A percentile compares a stretch with the other conserved stretches of the same genome.
phyloP scores from a whole-genome alignment of 1,284 basidiomycete genomes.

The Ustilago trichophora region DNA sequence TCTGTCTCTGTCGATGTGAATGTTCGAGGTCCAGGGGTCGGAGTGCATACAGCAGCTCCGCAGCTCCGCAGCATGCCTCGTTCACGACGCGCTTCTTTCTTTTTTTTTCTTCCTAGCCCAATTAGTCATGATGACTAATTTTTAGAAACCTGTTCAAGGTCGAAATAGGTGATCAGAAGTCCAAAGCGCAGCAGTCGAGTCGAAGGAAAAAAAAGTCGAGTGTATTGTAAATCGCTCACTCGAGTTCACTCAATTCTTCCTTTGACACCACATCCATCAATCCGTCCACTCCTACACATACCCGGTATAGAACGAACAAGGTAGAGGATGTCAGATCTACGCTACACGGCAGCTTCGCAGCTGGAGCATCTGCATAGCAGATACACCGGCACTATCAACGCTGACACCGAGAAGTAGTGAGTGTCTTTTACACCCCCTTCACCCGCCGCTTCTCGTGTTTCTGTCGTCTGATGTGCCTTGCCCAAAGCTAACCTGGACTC shows the following conservation, averaged over 20 bases:
- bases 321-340: constrained; percentile 37
- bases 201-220: not conserved
- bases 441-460: constrained; percentile 9
- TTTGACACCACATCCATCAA: not conserved
- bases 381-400: constrained; percentile 81
- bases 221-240: too few species aligned
- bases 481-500: too few species aligned
- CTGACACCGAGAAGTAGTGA: constrained; percentile 63
- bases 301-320: too few species aligned
- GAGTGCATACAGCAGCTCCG: constrained; percentile 29
- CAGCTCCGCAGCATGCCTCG: too few species aligned
- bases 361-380: constrained; percentile 78
- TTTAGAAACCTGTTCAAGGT: too few species aligned
- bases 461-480: constrained; percentile 1
- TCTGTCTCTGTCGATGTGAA: too few species aligned
- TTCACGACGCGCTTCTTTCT: too few species aligned
- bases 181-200: too few species aligned
- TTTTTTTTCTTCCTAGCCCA: too few species aligned
- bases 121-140: too few species aligned
- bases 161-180: constrained; percentile 5
- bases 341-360: constrained; percentile 52
- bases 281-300: not conserved
- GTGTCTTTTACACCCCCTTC: constrained; percentile 17
- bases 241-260: too few species aligned
- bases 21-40: constrained; percentile 20